phyloP scores from a whole-genome alignment of 2,329 filamentous ascomycete genomes.

The Trichoderma harzianum region DNA sequence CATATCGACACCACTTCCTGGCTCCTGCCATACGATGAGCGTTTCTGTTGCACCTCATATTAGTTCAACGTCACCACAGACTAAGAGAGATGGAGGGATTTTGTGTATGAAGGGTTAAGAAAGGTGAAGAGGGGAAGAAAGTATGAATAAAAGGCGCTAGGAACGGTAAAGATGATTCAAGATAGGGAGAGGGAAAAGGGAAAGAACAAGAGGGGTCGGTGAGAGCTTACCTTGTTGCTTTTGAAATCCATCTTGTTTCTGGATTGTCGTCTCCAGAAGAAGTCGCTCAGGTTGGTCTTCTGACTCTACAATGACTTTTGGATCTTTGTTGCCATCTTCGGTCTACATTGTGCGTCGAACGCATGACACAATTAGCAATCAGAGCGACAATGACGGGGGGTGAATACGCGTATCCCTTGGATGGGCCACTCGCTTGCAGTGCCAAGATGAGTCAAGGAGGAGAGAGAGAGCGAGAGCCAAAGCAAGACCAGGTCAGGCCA shows the following conservation, averaged over 20 bases:
- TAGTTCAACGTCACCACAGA: constrained; percentile 18
- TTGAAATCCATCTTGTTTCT: constrained; percentile 93
- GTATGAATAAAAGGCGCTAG: background rate
- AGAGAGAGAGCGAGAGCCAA: background rate
- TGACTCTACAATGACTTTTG: constrained; percentile 84
- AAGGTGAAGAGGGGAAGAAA: background rate
- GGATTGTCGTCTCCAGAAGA: constrained; percentile 83
- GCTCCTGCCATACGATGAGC: constrained; percentile 96
- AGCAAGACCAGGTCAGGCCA: background rate
- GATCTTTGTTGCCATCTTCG: constrained; percentile 68
- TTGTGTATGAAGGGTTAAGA: background rate
- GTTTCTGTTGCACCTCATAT: constrained; percentile 62
- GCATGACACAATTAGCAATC: background rate
- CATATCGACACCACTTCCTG: constrained; percentile 83
- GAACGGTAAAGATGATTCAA: background rate
- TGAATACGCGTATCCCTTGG: background rate
- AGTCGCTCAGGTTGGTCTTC: constrained; percentile 85
- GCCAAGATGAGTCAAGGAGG: background rate
- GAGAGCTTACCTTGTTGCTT: constrained; percentile 80
- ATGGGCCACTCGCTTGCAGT: background rate
- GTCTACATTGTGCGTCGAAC: constrained; percentile 36
- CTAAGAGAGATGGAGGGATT: background rate
- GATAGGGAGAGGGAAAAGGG: background rate
- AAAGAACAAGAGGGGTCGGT: background rate
- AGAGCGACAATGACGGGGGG: background rate